phyloP scores from a whole-genome alignment of 2,329 filamentous ascomycete genomes.

The Fusarium musae region DNA sequence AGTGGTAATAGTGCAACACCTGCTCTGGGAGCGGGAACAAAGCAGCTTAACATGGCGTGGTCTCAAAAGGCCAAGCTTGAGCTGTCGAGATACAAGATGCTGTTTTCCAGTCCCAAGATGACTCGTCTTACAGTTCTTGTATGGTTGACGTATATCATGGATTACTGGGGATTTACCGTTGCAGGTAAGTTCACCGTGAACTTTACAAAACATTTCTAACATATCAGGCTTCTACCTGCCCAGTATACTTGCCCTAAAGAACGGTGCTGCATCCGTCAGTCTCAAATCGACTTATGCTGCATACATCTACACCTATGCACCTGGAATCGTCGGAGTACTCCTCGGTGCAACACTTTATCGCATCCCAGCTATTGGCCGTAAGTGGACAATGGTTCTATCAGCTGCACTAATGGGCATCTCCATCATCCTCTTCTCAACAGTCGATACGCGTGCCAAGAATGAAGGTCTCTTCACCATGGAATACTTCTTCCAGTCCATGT shows the following conservation, averaged over 20 bases:
- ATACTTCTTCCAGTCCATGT: constrained; percentile 58
- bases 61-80: constrained; percentile 28
- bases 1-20: constrained; percentile 31
- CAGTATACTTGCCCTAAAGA: constrained; percentile 62
- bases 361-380: constrained; percentile 52
- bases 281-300: constrained; percentile 61
- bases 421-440: constrained; percentile 57
- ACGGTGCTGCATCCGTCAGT: constrained; percentile 55
- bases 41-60: constrained; percentile 27
- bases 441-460: constrained; percentile 51
- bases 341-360: constrained; percentile 56
- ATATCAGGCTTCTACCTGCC: constrained; percentile 55
- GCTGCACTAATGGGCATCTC: constrained; percentile 58
- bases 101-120: constrained; percentile 50
- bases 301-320: constrained; percentile 65
- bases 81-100: constrained; percentile 46
- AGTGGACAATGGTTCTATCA: constrained; percentile 59
- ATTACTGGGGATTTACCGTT: constrained; percentile 53
- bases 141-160: constrained; percentile 54
- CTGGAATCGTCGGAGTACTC: constrained; percentile 62
- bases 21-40: constrained; percentile 25
- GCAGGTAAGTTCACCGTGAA: constrained; percentile 42
- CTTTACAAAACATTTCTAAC: neutral
- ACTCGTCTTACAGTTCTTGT: constrained; percentile 49
- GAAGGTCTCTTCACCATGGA: constrained; percentile 56